These are phyloP conservation scores for Alternaria longipes DNA, from an alignment of 2,329 filamentous ascomycete genomes.

Conservation along the genomic window DNA sequence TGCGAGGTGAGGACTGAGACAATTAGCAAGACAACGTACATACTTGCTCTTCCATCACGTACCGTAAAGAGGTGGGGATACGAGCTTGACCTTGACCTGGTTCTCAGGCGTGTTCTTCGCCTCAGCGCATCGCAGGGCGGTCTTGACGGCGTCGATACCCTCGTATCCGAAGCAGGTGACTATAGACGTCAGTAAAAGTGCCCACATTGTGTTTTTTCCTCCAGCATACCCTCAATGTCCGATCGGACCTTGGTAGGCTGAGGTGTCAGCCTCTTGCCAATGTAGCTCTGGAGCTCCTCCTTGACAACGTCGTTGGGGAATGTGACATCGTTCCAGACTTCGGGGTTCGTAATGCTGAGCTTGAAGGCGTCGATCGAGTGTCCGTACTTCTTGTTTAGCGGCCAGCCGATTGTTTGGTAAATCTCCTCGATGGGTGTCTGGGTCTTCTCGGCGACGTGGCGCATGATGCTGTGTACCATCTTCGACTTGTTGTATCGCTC, in stretches of 20 bases:
- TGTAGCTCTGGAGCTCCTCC: slow-evolving; percentile 92
- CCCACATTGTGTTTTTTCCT: slow-evolving; percentile 64
- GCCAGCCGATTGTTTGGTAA: slow-evolving; percentile 96
- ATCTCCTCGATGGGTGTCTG: slow-evolving; percentile 91
- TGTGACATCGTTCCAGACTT: slow-evolving; percentile 91
- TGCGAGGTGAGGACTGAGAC: slow-evolving; percentile 83
- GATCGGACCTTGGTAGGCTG: slow-evolving; percentile 99
- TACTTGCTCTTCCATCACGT: slow-evolving; percentile 8
- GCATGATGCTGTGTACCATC: slow-evolving; percentile 98
- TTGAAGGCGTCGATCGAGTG: slow-evolving; percentile 99
- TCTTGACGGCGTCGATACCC: slow-evolving; percentile 97
- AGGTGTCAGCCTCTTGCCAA: slow-evolving; percentile 94
- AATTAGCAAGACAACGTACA: slow-evolving; percentile 22
- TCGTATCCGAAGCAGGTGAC: slow-evolving; percentile 76
- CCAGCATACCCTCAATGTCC: slow-evolving; percentile 79
- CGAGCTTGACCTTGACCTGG: slow-evolving; percentile 97
- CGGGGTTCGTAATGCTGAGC: slow-evolving; percentile 96
- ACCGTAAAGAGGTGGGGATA: slow-evolving; percentile 91
- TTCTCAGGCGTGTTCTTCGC: slow-evolving; percentile 90
- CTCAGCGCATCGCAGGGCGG: slow-evolving; percentile 88
- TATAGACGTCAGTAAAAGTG: slow-evolving; percentile 24
- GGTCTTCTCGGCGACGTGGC: slow-evolving; percentile 97
- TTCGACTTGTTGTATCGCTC: slow-evolving; percentile 99
- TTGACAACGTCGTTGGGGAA: slow-evolving; percentile 88
- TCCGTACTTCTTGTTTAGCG: slow-evolving; percentile 95